Evolutionary conservation across 306 rosid genomes (phyloP).

Genomic region (Quercus alba): DNA sequence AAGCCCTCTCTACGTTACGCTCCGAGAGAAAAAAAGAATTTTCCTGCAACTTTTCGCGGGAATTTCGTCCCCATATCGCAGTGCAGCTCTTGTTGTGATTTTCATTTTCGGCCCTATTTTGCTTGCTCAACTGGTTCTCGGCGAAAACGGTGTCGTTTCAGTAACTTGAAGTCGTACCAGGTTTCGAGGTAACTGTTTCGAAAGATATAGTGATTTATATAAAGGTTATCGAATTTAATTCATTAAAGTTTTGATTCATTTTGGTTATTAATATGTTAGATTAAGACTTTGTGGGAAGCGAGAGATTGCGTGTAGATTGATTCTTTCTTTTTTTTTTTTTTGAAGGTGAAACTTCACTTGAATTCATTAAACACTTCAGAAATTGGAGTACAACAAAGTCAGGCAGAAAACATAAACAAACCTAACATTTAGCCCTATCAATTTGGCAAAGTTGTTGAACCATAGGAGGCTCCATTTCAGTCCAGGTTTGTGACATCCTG

Average conservation of each 20-base stretch:
- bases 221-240: background rate
- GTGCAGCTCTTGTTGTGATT: conserved; percentile 62
- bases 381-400: too few species aligned
- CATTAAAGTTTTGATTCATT: background rate
- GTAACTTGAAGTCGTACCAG: conserved; percentile 32
- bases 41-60: conserved; percentile 54
- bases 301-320: conserved; percentile 56
- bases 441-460: too few species aligned
- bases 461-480: too few species aligned
- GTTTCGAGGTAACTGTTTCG: conserved; percentile 38
- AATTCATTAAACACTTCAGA: too few species aligned
- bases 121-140: conserved; percentile 27
- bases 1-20: background rate
- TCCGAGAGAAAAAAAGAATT: conserved; percentile 36
- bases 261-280: conserved; percentile 3
- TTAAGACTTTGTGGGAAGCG: conserved; percentile 35
- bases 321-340: too few species aligned
- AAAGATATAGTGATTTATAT: background rate
- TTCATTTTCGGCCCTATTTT: conserved; percentile 48
- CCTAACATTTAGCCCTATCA: too few species aligned
- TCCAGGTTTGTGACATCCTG: too few species aligned
- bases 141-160: conserved; percentile 23
- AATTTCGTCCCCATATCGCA: conserved; percentile 48
- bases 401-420: too few species aligned
- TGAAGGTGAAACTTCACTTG: too few species aligned